A percentile compares a stretch with the other conserved stretches of the same genome.
phyloP scores from a whole-genome alignment of 257 asterid species.

The Lithospermum erythrorhizon region DNA sequence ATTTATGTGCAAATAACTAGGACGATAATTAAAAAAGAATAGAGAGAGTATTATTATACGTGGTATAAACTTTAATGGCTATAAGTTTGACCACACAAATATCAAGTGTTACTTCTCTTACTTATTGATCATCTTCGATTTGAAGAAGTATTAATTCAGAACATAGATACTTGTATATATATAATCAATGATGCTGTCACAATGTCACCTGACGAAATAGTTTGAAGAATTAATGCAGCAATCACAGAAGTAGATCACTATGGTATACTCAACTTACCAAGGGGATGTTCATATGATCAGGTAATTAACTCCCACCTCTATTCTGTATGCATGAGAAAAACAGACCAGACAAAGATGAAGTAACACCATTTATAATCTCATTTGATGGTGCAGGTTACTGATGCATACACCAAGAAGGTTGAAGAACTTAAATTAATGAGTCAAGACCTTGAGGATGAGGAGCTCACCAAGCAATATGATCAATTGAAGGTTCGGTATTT shows the following conservation, averaged over 20 bases:
- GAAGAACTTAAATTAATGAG: slow-evolving; percentile 23
- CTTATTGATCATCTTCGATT: too few species aligned
- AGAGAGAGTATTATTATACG: too few species aligned
- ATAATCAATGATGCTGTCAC: too few species aligned
- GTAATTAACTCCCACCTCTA: slow-evolving; percentile 11
- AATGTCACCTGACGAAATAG: slow-evolving; percentile 9
- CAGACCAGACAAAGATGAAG: neutral
- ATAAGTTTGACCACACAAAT: too few species aligned
- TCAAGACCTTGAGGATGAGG: slow-evolving; percentile 38
- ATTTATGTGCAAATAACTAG: too few species aligned
- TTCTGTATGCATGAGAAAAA: neutral
- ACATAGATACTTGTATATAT: neutral
- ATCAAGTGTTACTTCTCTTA: too few species aligned
- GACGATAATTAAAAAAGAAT: too few species aligned
- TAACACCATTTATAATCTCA: neutral
- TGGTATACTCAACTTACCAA: slow-evolving; percentile 46
- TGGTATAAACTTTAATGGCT: too few species aligned
- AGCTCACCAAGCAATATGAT: slow-evolving; percentile 35
- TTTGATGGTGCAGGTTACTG: slow-evolving; percentile 29
- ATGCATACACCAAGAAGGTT: slow-evolving; percentile 43
- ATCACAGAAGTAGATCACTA: slow-evolving; percentile 78
- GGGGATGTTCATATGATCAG: slow-evolving; percentile 58
- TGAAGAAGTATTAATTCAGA: too few species aligned
- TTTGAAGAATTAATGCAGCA: slow-evolving; percentile 51
- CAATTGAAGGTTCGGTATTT: slow-evolving; percentile 34